Conservation (phyloP, 164 flowering plant genomes). For the Nymphaea colorata region DNA sequence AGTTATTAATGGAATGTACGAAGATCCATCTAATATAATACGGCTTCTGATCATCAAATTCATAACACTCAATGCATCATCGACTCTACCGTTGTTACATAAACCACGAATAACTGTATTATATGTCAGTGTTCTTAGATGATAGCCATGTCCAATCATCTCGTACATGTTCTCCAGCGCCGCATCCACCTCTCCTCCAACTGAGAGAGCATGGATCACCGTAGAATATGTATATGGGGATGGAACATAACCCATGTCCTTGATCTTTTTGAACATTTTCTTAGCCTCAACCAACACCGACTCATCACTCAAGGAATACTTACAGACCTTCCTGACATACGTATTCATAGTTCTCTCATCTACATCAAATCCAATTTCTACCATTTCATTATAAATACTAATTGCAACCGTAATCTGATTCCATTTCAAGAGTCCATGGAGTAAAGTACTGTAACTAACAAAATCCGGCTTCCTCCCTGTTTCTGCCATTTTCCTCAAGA, state of each 20-base stretch:
- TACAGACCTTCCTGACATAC: constrained; percentile 47
- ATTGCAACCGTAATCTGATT: constrained; percentile 28
- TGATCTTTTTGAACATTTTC: constrained; percentile 42
- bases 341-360: constrained; percentile 47
- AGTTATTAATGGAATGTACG: constrained; percentile 35
- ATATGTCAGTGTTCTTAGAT: constrained; percentile 32
- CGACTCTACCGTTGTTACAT: constrained; percentile 36
- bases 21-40: constrained; percentile 20
- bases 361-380: constrained; percentile 27
- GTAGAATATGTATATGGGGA: constrained; percentile 27
- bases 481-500: constrained; percentile 53
- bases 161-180: constrained; percentile 29
- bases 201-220: constrained; percentile 39
- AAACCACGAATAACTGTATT: constrained; percentile 38
- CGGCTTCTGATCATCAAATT: constrained; percentile 19
- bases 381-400: constrained; percentile 48
- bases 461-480: constrained; percentile 47
- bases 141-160: constrained; percentile 33
- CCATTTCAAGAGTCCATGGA: constrained; percentile 75
- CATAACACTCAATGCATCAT: constrained; percentile 37
- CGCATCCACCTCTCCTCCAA: constrained; percentile 21
- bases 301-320: constrained; percentile 38
- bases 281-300: constrained; percentile 28
- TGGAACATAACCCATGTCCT: constrained; percentile 10
- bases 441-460: constrained; percentile 59